A percentile compares a stretch with the other conserved stretches of the same genome.
Conservation (phyloP, 192 early-diverging fungal genomes). For the Ambispora gerdemannii region DNA sequence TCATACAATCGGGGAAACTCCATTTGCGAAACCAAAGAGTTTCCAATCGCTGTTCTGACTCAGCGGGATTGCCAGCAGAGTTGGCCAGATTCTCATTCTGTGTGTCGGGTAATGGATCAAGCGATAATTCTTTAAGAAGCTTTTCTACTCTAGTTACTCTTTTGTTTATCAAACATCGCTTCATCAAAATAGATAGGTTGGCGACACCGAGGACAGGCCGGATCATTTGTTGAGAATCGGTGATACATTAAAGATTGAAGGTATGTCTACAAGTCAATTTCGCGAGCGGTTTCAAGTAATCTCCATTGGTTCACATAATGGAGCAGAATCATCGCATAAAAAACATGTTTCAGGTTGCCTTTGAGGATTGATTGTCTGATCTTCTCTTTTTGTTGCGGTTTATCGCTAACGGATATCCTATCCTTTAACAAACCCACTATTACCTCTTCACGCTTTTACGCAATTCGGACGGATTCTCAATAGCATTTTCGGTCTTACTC, state of each 20-base stretch:
- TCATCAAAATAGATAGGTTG: constrained; percentile 2
- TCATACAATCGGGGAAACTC: background rate
- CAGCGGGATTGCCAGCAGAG: no score
- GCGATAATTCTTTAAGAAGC: constrained; percentile 19
- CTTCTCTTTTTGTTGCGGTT: no score
- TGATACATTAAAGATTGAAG: constrained; percentile 2
- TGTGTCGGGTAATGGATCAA: constrained; percentile 8
- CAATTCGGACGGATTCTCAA: no score
- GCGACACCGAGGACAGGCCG: background rate
- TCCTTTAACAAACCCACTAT: no score
- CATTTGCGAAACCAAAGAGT: constrained; percentile 4
- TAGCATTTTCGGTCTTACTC: no score
- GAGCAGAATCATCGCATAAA: background rate
- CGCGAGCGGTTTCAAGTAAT: constrained; percentile 6
- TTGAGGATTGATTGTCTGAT: no score
- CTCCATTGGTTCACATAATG: constrained; percentile 7
- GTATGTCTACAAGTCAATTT: constrained; percentile 13
- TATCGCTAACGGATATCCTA: no score
- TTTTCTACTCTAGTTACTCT: constrained; percentile 5
- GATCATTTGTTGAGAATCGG: background rate
- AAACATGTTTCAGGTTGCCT: background rate
- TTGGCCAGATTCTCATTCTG: background rate
- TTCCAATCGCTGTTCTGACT: no score
- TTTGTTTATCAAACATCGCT: background rate
- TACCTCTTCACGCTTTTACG: no score